phyloP scores from a whole-genome alignment of 2,329 filamentous ascomycete species.

The Microcera coccophila region DNA sequence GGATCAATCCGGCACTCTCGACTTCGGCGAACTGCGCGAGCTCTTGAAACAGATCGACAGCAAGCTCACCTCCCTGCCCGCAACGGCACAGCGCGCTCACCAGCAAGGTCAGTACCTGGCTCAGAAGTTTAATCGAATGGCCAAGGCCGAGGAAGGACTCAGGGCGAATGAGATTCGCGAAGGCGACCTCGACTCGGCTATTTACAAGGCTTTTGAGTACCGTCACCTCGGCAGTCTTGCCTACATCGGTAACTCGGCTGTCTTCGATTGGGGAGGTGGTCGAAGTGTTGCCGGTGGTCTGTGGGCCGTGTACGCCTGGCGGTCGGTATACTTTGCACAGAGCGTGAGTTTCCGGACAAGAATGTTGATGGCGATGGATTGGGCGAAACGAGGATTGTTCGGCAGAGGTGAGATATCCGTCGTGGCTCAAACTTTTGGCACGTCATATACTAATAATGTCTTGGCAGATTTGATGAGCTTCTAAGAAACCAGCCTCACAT shows the following conservation, averaged over 20 bases:
- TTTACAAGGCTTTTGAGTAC: conserved; percentile 95
- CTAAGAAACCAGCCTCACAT: conserved; percentile 24
- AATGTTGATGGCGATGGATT: conserved; percentile 92
- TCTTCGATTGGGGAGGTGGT: conserved; percentile 83
- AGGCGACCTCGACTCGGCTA: conserved; percentile 84
- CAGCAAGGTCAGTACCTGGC: conserved; percentile 93
- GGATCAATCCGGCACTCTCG: conserved; percentile 86
- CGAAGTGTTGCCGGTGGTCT: conserved; percentile 77
- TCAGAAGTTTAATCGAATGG: conserved; percentile 89
- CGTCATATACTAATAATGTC: conserved; percentile 9
- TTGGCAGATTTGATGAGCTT: conserved; percentile 51
- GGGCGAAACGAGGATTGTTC: conserved; percentile 94
- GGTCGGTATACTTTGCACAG: conserved; percentile 95
- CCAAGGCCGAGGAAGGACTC: conserved; percentile 71
- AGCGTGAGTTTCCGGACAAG: conserved; percentile 90
- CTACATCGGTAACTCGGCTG: conserved; percentile 92
- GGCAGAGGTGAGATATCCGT: conserved; percentile 70
- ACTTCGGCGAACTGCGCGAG: conserved; percentile 87
- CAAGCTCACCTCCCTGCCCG: conserved; percentile 90
- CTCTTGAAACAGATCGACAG: conserved; percentile 88
- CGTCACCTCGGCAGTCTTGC: conserved; percentile 86
- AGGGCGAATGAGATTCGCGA: conserved; percentile 76
- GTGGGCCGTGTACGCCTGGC: conserved; percentile 92
- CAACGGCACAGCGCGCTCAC: conserved; percentile 92
- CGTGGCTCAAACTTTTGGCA: background rate